A percentile compares a stretch with the other conserved stretches of the same genome.
Conservation (phyloP, 306 rosid species). For the Dicorynia guianensis region DNA sequence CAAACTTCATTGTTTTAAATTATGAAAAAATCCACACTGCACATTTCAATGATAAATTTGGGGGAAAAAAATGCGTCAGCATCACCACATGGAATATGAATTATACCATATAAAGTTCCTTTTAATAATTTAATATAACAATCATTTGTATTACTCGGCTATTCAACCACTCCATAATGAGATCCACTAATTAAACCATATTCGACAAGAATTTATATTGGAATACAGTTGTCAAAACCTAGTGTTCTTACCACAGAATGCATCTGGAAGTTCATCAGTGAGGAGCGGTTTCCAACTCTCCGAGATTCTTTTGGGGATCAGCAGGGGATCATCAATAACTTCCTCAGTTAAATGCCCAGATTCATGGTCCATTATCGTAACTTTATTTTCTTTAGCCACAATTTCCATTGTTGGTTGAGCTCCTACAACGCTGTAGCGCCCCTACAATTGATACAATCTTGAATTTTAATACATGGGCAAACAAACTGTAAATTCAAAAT, state of each 20-base stretch:
- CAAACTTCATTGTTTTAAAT: too few relatives aligned
- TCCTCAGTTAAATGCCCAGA: constrained; percentile 57
- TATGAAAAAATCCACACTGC: neutral
- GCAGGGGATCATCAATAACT: constrained; percentile 73
- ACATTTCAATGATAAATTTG: constrained; percentile 14
- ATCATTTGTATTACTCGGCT: neutral
- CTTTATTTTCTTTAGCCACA: constrained; percentile 78
- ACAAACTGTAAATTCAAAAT: constrained; percentile 4
- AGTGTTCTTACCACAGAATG: constrained; percentile 76
- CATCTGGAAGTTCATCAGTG: constrained; percentile 68
- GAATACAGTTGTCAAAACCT: neutral
- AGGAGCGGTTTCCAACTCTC: constrained; percentile 71
- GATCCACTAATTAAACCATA: constrained; percentile 26
- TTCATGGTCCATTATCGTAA: constrained; percentile 72
- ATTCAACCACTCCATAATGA: neutral
- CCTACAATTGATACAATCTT: constrained; percentile 56
- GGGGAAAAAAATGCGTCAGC: neutral
- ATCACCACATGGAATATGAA: constrained; percentile 17
- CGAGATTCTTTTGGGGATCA: constrained; percentile 63
- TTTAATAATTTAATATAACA: neutral
- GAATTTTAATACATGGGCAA: neutral
- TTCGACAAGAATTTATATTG: constrained; percentile 2
- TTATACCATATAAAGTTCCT: neutral
- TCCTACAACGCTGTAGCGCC: constrained; percentile 84
- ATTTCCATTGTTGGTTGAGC: constrained; percentile 80